phyloP scores from a whole-genome alignment of 1,284 basidiomycete genomes.

The Porodaedalea pini region DNA sequence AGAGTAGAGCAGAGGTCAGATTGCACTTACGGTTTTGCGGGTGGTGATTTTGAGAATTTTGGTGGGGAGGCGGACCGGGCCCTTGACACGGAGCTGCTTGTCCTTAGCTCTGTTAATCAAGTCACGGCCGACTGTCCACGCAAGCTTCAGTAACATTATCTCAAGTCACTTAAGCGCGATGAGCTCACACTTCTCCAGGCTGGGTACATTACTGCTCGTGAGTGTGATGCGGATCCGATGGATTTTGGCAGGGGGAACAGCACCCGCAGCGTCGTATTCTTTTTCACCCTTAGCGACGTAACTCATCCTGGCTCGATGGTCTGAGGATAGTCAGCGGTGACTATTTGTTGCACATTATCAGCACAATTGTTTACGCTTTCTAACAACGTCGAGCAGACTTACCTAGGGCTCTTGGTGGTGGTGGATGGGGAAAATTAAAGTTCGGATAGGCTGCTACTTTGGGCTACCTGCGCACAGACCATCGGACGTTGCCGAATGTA shows the following conservation, averaged over 20 bases:
- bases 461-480: slow-evolving; percentile 9
- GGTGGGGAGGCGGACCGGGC: slow-evolving; percentile 98
- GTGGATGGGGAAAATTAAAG: slow-evolving; percentile 29
- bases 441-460: slow-evolving; percentile 23
- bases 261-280: slow-evolving; percentile 93
- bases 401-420: slow-evolving; percentile 35
- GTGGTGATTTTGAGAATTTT: slow-evolving; percentile 99
- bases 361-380: neutral
- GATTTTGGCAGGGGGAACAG: slow-evolving; percentile 84
- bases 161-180: neutral
- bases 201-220: slow-evolving; percentile 96
- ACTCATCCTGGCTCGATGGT: slow-evolving; percentile 81
- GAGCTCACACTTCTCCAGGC: slow-evolving; percentile 96
- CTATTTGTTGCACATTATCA: slow-evolving; percentile 22
- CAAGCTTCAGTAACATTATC: neutral
- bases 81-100: slow-evolving; percentile 99
- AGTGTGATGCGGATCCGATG: slow-evolving; percentile 99
- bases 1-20: neutral
- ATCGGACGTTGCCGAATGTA: neutral
- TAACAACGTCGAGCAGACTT: slow-evolving; percentile 23
- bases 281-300: slow-evolving; percentile 99
- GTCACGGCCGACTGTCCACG: slow-evolving; percentile 79
- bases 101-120: slow-evolving; percentile 99
- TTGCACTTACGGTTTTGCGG: slow-evolving; percentile 83
- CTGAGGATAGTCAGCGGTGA: slow-evolving; percentile 53